phyloP scores from a whole-genome alignment of 768 basidiomycete species.

The Pseudohyphozyma bogoriensis region DNA sequence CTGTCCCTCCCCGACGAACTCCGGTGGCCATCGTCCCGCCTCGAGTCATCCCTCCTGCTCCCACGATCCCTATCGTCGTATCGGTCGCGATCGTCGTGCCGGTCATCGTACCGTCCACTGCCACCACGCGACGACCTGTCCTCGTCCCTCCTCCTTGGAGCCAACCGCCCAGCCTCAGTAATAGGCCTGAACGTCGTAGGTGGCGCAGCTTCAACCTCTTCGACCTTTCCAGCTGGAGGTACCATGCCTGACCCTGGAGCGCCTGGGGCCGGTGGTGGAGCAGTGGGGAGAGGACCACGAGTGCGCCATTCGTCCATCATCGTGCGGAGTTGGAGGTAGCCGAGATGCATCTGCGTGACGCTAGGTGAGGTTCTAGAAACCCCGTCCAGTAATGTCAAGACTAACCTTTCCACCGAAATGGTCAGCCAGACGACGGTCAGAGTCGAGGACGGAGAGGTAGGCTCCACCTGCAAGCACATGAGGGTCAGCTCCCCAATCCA shows the following conservation, averaged over 20 bases:
- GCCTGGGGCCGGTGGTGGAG: constrained; percentile 17
- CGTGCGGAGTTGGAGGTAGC: constrained; percentile 94
- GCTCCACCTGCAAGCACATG: constrained; percentile 43
- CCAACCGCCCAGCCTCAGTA: constrained; percentile 29
- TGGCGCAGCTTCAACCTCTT: neutral
- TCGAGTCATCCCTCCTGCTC: constrained; percentile 4
- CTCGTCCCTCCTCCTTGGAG: neutral
- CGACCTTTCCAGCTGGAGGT: neutral
- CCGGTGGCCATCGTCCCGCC: constrained; percentile 11
- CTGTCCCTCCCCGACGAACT: neutral
- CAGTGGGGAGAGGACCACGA: constrained; percentile 24
- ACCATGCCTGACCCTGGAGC: neutral
- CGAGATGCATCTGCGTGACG: constrained; percentile 76
- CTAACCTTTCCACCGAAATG: constrained; percentile 98
- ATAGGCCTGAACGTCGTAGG: constrained; percentile 36
- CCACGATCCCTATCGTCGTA: neutral
- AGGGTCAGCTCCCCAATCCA: no score
- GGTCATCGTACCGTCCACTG: no score
- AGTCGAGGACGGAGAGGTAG: constrained; percentile 95
- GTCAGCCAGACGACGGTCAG: constrained; percentile 94
- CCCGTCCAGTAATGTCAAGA: no score
- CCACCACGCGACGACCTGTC: neutral
- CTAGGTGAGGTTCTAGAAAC: neutral
- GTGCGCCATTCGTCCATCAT: constrained; percentile 63
- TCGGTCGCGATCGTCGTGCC: neutral